phyloP scores from a whole-genome alignment of 257 asterid species.

The Striga asiatica region DNA sequence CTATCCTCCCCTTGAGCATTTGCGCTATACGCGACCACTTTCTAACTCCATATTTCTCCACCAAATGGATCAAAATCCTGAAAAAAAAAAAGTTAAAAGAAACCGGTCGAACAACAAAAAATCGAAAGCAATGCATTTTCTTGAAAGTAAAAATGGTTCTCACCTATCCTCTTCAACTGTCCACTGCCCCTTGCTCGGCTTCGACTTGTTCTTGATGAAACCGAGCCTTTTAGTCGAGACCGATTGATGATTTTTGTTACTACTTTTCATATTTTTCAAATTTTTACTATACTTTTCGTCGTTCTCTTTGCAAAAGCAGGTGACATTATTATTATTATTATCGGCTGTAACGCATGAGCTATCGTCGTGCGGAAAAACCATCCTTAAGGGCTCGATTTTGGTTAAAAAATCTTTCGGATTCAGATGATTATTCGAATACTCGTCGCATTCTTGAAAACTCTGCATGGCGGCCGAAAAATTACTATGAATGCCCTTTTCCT shows the following conservation, averaged over 20 bases:
- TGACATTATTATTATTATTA: slow-evolving; percentile 2
- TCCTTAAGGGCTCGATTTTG: slow-evolving; percentile 25
- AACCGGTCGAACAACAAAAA: neutral
- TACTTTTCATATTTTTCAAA: slow-evolving; percentile 10
- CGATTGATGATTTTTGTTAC: slow-evolving; percentile 1
- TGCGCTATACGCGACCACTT: slow-evolving; percentile 86
- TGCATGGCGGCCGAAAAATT: slow-evolving; percentile 13
- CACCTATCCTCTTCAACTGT: slow-evolving; percentile 52
- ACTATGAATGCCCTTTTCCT: slow-evolving; percentile 15
- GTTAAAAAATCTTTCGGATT: slow-evolving; percentile 18
- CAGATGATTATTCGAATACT: slow-evolving; percentile 9
- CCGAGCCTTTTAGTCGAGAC: slow-evolving; percentile 14
- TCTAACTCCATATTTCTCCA: slow-evolving; percentile 63
- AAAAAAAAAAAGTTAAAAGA: neutral
- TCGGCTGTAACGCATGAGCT: slow-evolving; percentile 45
- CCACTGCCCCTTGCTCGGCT: slow-evolving; percentile 78
- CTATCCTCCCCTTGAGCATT: slow-evolving; percentile 66
- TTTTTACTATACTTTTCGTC: slow-evolving; percentile 2
- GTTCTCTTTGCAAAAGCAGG: no score
- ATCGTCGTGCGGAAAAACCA: slow-evolving; percentile 39
- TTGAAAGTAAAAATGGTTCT: neutral
- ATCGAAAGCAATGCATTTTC: no score
- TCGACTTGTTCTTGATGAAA: slow-evolving; percentile 26
- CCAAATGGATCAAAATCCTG: slow-evolving; percentile 53
- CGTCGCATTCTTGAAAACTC: slow-evolving; percentile 12